Conservation (phyloP, 352 stramenopile genomes). For the Pythium brassicae region DNA sequence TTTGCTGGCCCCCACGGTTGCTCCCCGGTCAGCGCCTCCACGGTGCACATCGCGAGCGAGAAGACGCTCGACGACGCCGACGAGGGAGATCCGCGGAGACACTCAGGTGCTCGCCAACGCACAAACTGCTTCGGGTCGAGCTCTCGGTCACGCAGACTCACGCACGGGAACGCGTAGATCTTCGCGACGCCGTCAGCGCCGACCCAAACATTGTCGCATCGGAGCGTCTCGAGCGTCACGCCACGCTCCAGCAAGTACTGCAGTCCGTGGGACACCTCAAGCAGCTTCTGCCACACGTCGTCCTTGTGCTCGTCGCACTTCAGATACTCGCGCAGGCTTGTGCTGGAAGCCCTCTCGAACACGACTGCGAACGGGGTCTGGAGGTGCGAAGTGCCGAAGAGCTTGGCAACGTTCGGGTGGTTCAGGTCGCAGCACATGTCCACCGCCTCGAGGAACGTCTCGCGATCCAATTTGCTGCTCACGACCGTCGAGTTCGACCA, state of each 20-base stretch:
- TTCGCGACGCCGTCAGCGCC: not conserved
- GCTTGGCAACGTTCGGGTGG: conserved; percentile 26
- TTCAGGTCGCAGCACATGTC: conserved; percentile 23
- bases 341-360: conserved; percentile 16
- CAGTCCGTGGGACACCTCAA: conserved; percentile 4
- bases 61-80: conserved; percentile 3
- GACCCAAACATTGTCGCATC: conserved; percentile 5
- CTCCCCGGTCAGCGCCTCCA: conserved; percentile 3
- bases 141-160: not conserved
- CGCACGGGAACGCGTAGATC: conserved; percentile 6
- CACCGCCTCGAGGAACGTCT: conserved; percentile 11
- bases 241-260: conserved; percentile 9
- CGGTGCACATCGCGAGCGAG: conserved; percentile 6
- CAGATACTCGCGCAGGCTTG: conserved; percentile 3
- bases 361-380: conserved; percentile 20
- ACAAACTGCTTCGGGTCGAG: not conserved
- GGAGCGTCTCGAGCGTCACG: conserved; percentile 6
- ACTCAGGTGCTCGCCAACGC: conserved; percentile 5
- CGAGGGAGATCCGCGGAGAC: not conserved
- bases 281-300: conserved; percentile 5
- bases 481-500: conserved; percentile 3
- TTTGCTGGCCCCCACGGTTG: not conserved
- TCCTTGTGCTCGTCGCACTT: not conserved
- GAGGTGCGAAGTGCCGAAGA: conserved; percentile 27
- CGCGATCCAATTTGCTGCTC: conserved; percentile 1